These are phyloP conservation scores for Suillus lakei DNA, from an alignment of 768 basidiomycete genomes.

Conservation along the genomic window DNA sequence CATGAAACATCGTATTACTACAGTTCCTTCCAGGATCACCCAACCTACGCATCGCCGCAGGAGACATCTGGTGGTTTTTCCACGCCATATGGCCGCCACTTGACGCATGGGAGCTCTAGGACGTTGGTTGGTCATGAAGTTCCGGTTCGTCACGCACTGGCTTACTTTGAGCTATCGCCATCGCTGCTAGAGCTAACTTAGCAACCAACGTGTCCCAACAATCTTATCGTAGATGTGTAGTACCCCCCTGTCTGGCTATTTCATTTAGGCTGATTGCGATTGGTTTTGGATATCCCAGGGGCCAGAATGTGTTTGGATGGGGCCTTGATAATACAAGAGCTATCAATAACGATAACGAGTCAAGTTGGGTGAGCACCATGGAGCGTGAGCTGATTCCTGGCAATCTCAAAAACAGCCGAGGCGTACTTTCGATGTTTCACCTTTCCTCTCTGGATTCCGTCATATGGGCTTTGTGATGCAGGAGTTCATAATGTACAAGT, in stretches of 20 bases:
- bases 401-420: not conserved
- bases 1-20: not conserved
- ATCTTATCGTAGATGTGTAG: not conserved
- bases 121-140: not conserved
- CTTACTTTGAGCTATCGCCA: not conserved
- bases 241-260: not conserved
- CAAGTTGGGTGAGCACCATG: not conserved
- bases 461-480: not conserved
- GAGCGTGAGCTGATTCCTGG: not conserved
- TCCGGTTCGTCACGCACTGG: not conserved
- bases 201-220: not conserved
- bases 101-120: not conserved
- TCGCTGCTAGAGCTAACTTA: not conserved
- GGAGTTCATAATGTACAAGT: not conserved
- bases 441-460: not conserved
- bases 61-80: not conserved
- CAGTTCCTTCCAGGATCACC: not conserved
- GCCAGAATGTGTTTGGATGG: not conserved
- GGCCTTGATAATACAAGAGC: not conserved
- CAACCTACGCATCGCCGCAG: not conserved
- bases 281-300: not conserved
- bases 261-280: not conserved
- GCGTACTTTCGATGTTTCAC: not conserved
- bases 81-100: not conserved
- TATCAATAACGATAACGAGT: too few species aligned